These are phyloP conservation scores for Colletotrichum sansevieriae DNA, from an alignment of 2,329 filamentous ascomycete species.

Conservation along the genomic window DNA sequence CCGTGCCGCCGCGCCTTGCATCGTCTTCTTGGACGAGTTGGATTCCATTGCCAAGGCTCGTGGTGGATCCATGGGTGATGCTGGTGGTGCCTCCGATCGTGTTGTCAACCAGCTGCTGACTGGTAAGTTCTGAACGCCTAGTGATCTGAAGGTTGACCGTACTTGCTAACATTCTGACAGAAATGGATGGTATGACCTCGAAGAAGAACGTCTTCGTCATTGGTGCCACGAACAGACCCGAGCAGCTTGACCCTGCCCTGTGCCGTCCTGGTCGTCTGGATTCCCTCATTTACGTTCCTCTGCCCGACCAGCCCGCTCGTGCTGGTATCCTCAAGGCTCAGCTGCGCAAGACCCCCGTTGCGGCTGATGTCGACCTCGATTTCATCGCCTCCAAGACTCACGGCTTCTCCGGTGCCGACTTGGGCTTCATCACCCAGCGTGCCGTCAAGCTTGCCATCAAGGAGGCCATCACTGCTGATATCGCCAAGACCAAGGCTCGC, in stretches of 20 bases:
- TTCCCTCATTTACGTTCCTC: slow-evolving; percentile 96
- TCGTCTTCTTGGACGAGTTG: slow-evolving; percentile 98
- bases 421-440: slow-evolving; percentile 98
- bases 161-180: slow-evolving; percentile 55
- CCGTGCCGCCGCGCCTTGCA: slow-evolving; percentile 95
- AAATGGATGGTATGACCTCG: slow-evolving; percentile 99
- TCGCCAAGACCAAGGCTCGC: slow-evolving; percentile 89
- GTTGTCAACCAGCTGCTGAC: slow-evolving; percentile 99
- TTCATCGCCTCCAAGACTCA: slow-evolving; percentile 98
- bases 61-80: slow-evolving; percentile 95
- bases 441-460: slow-evolving; percentile 99
- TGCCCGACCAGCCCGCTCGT: slow-evolving; percentile 92
- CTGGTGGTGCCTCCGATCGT: slow-evolving; percentile 97
- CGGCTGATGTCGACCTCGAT: slow-evolving; percentile 85
- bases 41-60: slow-evolving; percentile 99
- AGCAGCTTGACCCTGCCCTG: slow-evolving; percentile 97
- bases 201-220: slow-evolving; percentile 99
- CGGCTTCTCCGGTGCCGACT: slow-evolving; percentile 99
- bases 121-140: slow-evolving; percentile 68
- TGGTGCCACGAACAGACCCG: slow-evolving; percentile 97
- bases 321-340: slow-evolving; percentile 93
- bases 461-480: slow-evolving; percentile 89
- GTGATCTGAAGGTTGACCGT: neutral
- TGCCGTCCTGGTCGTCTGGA: slow-evolving; percentile 99
- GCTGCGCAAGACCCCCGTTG: slow-evolving; percentile 96